Base-by-base conservation (phyloP, 2,329 filamentous ascomycete species). In the Pestalotiopsis sp. region DNA sequence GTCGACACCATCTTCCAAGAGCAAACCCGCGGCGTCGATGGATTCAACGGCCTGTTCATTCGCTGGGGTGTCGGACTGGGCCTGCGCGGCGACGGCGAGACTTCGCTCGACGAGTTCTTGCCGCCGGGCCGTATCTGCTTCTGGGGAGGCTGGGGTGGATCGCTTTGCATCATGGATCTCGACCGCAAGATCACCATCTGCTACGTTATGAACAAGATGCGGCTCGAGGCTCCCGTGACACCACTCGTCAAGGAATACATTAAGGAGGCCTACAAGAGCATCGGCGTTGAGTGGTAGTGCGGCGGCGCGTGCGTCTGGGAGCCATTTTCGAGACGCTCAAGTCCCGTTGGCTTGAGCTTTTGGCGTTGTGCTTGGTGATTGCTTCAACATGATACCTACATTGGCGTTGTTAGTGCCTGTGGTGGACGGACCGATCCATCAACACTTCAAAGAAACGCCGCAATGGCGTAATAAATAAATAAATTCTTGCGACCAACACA, bases 1-100 rank as follows among this genome's bases (percentile, higher is more conserved):
- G 76, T 85, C 12, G 80, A 84, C 9, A 71, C 80, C 39, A 83
- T 86, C 63, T 81, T 85, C 62, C 66, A 83, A 36, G 81, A 85
- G 65, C 84, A 86, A 71, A 59, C 78, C 0, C 72, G 76, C 14
- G 83, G 84, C 0, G 17, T 64, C 0, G 85, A 87, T 70, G 67
- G 83, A 4, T 81, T 81, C 1, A 62, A 82, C 0, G 74, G 76
- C 0, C 5, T 67, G 1, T 74, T 73, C 3, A 2, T 84, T 0
- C 78, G 81, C 2, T 83, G 82, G 61, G 84, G 83, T 0, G 78
- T 83, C 36, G 84, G 84, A 0, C 81, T 78, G 61, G 81, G 73
- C 0, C 67, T 85, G 17, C 69, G 78, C 2, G 76, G 74, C 11
- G 73, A 77, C 9, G 74, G 75, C 2, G 71, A 74, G 31, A 69